Evolutionary conservation across 345 rosid species (phyloP).

Genomic region (Erysimum cheiranthoides): DNA sequence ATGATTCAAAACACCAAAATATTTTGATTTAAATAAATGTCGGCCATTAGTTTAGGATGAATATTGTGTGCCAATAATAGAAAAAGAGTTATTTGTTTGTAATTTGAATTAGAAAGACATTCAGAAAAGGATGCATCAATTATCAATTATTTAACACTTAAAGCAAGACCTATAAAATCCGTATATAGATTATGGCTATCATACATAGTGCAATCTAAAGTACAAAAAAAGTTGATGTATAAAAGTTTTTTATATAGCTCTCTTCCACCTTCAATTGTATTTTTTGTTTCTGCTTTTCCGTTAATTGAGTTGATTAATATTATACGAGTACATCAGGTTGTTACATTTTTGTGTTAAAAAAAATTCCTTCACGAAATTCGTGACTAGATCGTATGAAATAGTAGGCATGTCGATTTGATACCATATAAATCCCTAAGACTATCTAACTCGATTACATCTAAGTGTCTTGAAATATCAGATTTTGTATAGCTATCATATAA

Average conservation of each 20-base stretch:
- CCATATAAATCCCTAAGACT: not conserved
- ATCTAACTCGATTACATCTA: not conserved
- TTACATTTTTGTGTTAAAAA: not conserved
- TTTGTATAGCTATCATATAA: not conserved
- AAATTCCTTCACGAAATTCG: not conserved
- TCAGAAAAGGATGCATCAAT: constrained; percentile 15
- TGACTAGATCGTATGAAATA: constrained; percentile 7
- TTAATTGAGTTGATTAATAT: constrained; percentile 9
- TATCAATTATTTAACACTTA: constrained; percentile 27
- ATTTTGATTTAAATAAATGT: not conserved
- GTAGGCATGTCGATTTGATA: not conserved
- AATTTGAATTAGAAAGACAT: constrained; percentile 3
- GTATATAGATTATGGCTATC: constrained; percentile 21
- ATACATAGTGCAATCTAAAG: constrained; percentile 42
- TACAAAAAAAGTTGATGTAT: constrained; percentile 16
- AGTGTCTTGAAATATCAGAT: not conserved
- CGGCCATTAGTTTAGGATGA: constrained; percentile 5
- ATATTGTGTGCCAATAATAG: not conserved
- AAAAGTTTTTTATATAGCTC: constrained; percentile 15
- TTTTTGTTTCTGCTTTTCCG: constrained; percentile 28
- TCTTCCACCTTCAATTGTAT: constrained; percentile 33
- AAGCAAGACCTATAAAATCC: constrained; percentile 37
- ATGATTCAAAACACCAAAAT: not conserved
- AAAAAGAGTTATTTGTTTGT: not conserved
- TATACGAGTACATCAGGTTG: not conserved